These are phyloP conservation scores for Neostapfia colusana DNA, from an alignment of 176 grass and related monocot species.

Conservation along the genomic window DNA sequence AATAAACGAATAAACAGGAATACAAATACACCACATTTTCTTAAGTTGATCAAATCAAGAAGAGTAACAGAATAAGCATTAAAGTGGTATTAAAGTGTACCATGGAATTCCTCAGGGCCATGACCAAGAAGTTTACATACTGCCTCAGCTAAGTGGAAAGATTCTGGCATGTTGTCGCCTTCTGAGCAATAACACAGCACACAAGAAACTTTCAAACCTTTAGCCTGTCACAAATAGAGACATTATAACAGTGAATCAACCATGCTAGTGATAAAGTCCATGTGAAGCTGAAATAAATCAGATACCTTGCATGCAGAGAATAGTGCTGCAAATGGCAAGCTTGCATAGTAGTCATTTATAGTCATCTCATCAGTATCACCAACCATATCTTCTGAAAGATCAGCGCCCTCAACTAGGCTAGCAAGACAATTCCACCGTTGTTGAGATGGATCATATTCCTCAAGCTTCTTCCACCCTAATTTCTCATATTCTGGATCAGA, in stretches of 20 bases:
- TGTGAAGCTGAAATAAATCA: conserved; percentile 37
- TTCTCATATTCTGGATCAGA: conserved; percentile 71
- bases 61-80: not conserved
- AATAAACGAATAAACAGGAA: conserved; percentile 11
- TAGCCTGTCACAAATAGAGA: conserved; percentile 51
- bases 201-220: conserved; percentile 85
- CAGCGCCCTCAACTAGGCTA: conserved; percentile 54
- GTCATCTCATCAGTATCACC: conserved; percentile 61
- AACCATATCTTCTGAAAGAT: conserved; percentile 52
- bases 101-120: conserved; percentile 60
- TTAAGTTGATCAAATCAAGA: not conserved
- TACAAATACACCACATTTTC: not conserved
- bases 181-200: conserved; percentile 93
- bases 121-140: conserved; percentile 67
- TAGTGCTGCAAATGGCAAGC: conserved; percentile 69
- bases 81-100: conserved; percentile 43
- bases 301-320: conserved; percentile 74
- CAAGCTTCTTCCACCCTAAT: conserved; percentile 78
- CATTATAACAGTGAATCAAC: conserved; percentile 5
- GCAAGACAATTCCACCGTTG: conserved; percentile 67
- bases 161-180: conserved; percentile 95
- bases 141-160: conserved; percentile 79
- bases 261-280: not conserved
- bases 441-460: conserved; percentile 73
- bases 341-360: conserved; percentile 57